Conservation (phyloP, 352 stramenopile species). For the Elongisporangium prolatum region DNA sequence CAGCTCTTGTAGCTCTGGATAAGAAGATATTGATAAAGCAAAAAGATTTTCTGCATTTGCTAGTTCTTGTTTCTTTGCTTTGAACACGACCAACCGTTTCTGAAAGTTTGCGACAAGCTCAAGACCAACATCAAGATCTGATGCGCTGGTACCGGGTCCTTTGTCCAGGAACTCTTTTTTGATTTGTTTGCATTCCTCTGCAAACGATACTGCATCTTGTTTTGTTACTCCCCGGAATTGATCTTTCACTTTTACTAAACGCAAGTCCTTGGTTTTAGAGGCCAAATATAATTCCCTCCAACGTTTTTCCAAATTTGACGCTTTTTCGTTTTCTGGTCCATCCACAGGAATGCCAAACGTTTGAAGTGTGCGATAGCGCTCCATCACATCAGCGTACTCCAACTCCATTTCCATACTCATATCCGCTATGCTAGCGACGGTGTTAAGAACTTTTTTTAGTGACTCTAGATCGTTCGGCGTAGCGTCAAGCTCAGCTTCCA, state of each 20-base stretch:
- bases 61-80: conserved; percentile 79
- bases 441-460: conserved; percentile 94
- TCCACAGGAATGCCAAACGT: conserved; percentile 83
- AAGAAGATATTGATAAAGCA: conserved; percentile 87
- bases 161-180: conserved; percentile 82
- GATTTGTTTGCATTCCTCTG: conserved; percentile 81
- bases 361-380: conserved; percentile 87
- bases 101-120: conserved; percentile 87
- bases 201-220: conserved; percentile 87
- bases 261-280: conserved; percentile 91
- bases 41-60: conserved; percentile 95
- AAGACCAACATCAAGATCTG: conserved; percentile 86
- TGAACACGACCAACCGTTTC: conserved; percentile 71
- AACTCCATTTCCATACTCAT: conserved; percentile 94
- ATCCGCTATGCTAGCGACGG: conserved; percentile 80
- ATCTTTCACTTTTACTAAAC: conserved; percentile 92
- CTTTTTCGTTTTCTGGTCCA: conserved; percentile 46
- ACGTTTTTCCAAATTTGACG: conserved; percentile 72
- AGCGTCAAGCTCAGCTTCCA: conserved; percentile 75
- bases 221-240: conserved; percentile 94
- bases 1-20: conserved; percentile 88
- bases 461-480: conserved; percentile 87
- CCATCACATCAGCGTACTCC: conserved; percentile 90
- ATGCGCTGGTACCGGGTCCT: conserved; percentile 80
- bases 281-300: conserved; percentile 83